Conservation (phyloP, 192 early-diverging fungal species). For the Linnemannia schmuckeri region DNA sequence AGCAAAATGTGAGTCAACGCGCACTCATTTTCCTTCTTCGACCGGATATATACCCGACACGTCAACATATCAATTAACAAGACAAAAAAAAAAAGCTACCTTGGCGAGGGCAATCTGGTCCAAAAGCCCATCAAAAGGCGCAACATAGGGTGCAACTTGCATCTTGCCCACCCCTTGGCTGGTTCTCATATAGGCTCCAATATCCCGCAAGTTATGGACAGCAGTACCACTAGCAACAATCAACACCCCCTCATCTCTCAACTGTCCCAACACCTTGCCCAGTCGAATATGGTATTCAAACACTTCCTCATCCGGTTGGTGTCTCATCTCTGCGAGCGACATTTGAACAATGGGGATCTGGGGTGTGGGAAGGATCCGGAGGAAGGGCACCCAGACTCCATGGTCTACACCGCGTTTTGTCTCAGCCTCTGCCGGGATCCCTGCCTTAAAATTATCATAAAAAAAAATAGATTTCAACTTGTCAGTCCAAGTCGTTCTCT, state of each 20-base stretch:
- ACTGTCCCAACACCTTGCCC: conserved; percentile 61
- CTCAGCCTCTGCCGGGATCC: conserved; percentile 58
- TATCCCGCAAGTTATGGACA: conserved; percentile 74
- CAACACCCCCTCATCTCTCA: conserved; percentile 70
- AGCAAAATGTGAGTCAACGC: not conserved
- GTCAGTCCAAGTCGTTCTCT: not conserved
- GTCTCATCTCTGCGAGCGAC: conserved; percentile 62
- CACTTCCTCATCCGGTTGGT: conserved; percentile 58
- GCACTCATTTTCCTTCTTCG: not conserved
- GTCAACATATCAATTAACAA: too few relatives aligned
- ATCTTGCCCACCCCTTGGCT: conserved; percentile 8
- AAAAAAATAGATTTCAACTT: not conserved
- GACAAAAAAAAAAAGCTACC: conserved; percentile 1
- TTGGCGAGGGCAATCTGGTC: conserved; percentile 56
- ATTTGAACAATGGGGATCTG: conserved; percentile 76
- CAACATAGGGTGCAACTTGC: conserved; percentile 63
- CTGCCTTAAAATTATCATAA: conserved; percentile 35
- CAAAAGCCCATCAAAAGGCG: conserved; percentile 70
- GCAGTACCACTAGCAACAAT: conserved; percentile 77
- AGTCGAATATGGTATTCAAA: conserved; percentile 68
- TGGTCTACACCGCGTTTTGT: conserved; percentile 76
- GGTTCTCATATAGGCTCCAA: conserved; percentile 47
- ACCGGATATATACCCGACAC: too few relatives aligned
- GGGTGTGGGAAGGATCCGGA: conserved; percentile 68
- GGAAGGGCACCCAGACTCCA: conserved; percentile 77